Base-by-base conservation (phyloP, 2,329 filamentous ascomycete genomes). In the Pseudocercospora pini-densiflorae region DNA sequence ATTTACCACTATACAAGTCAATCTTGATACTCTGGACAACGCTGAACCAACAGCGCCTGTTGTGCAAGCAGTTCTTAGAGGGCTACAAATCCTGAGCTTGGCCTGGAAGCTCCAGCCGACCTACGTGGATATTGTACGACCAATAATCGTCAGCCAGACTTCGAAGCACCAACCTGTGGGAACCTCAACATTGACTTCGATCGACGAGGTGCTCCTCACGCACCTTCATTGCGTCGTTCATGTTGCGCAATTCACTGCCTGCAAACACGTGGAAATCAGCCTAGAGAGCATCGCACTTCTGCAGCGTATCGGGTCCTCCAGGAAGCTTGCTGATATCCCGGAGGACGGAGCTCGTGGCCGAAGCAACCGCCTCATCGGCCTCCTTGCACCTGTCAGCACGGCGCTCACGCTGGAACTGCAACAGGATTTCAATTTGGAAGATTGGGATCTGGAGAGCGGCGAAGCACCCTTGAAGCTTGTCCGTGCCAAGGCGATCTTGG, bases 101-200 rank as follows among this genome's bases (percentile, higher is more conserved):
- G 88, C 96, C 3, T 85, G 98, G 76, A 92, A 94, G 68, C 86
- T 97, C 19, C 95, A 99, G 76, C 87, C 93, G 16, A 98, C 94
- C 0, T 99, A 97, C 76, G 86, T 96, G 49, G 90, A 98, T 75
- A 88, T 99, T 61, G 91, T 98, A 16, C 88, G 91, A 61, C 93
- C 94, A 2, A 79, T 92, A 10, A 84, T 97, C 71, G 92, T 91
- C 76, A 83, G 85, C 36, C 87, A 92, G 63, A 81, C 84, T 29
- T 82, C 86, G 57, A 86, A 88, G 59, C 84, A 86, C 29, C 81
- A 84, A 8, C 85, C 87, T 3, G 89, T 95, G 23, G 86, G 90
- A 0, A 93, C 92, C 72, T 87, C 90, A 5, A 89, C 92, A 0
- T 91, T 94, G 71, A 85, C 91, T n/a, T 94, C 91, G 0, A 94